Evolutionary conservation across 192 early-diverging fungal species (phyloP).

Genomic region (Neocallimastix lanati): DNA sequence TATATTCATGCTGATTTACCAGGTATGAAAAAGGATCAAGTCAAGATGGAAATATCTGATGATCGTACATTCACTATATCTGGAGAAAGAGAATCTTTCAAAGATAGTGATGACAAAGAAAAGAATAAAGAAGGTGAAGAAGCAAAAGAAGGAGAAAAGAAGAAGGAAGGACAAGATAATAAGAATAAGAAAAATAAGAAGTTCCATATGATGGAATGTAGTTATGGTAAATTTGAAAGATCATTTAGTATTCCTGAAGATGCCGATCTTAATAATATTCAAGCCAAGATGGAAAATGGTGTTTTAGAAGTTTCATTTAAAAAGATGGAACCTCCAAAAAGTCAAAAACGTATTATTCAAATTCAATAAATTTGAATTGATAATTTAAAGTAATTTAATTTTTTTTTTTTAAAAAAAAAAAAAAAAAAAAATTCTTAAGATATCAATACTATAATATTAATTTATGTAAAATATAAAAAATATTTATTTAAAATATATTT

Average conservation of each 20-base stretch:
- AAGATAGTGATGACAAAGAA: not conserved
- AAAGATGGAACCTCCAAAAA: not conserved
- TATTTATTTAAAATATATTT: no score
- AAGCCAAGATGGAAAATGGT: no score
- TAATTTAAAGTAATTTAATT: no score
- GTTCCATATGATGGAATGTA: not conserved
- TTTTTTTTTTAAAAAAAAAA: no score
- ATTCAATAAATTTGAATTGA: not conserved
- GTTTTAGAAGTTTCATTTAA: not conserved
- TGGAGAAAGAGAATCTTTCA: not conserved
- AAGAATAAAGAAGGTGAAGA: not conserved
- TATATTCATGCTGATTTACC: no score
- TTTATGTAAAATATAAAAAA: no score
- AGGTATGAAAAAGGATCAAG: no score
- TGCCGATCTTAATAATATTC: not conserved
- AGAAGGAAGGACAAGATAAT: not conserved
- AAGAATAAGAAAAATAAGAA: no score
- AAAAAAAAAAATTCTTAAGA: no score
- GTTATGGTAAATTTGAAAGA: no score
- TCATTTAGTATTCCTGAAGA: not conserved
- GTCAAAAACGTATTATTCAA: not conserved
- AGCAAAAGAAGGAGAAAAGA: not conserved
- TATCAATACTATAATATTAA: no score
- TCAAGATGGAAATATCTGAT: not conserved
- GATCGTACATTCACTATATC: not conserved